These are phyloP conservation scores for Candida patagonica DNA, from an alignment of 805 yeast species.

Conservation along the genomic window DNA sequence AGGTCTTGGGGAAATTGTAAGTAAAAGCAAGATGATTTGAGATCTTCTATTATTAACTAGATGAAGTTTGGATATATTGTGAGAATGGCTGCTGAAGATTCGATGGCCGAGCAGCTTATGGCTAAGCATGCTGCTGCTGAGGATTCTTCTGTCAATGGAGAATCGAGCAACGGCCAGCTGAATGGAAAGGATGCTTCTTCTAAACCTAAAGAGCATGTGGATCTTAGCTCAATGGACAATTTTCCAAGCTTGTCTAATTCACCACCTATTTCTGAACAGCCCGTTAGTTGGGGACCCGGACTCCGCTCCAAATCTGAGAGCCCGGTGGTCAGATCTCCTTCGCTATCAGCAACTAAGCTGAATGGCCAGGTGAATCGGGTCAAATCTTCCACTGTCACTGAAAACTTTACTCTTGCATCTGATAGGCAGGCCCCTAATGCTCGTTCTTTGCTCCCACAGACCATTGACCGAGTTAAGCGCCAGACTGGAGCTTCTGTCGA, in stretches of 20 bases:
- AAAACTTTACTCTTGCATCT: constrained; percentile 65
- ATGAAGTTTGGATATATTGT: no score
- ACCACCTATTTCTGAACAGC: constrained; percentile 3
- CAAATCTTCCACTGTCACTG: constrained; percentile 58
- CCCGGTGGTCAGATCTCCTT: constrained; percentile 7
- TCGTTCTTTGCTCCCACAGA: constrained; percentile 59
- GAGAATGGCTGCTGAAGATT: constrained; percentile 7
- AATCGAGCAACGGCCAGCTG: background rate
- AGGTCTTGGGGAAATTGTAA: no score
- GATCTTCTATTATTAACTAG: no score
- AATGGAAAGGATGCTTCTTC: constrained; percentile 1
- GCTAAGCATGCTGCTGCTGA: constrained; percentile 14
- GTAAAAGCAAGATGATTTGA: no score
- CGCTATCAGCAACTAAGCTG: background rate
- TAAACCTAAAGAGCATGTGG: constrained; percentile 11
- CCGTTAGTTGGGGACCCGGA: constrained; percentile 9
- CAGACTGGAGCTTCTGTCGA: constrained; percentile 61
- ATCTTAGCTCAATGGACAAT: constrained; percentile 22
- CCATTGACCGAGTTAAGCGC: constrained; percentile 53
- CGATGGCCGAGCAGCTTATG: constrained; percentile 17
- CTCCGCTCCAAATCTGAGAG: constrained; percentile 6
- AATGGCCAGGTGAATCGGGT: constrained; percentile 30
- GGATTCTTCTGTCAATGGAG: constrained; percentile 1
- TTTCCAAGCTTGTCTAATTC: constrained; percentile 23
- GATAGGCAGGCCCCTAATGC: constrained; percentile 54